Evolutionary conservation across 441 rosid genomes (phyloP).

Genomic region (Arabidopsis hybrid): DNA sequence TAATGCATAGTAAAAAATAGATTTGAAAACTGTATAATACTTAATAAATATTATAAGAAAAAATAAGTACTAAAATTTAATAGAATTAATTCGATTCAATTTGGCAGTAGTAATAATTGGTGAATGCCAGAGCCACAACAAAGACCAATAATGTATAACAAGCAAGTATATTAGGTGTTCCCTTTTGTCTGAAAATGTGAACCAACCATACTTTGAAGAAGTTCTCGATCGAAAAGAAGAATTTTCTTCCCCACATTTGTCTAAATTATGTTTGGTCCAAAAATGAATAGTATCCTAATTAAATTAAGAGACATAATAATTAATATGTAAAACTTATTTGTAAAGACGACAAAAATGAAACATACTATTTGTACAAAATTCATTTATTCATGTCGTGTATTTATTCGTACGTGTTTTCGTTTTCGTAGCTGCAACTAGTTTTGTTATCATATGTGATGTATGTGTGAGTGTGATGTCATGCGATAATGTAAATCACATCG

Average conservation of each 20-base stretch:
- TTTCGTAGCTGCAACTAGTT: constrained; percentile 28
- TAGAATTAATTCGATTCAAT: not conserved
- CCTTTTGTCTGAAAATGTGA: constrained; percentile 34
- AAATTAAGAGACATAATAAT: constrained; percentile 27
- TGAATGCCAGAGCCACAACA: too few species aligned
- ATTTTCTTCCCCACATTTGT: constrained; percentile 11
- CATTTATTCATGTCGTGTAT: constrained; percentile 6
- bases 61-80: too few species aligned
- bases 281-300: constrained; percentile 16
- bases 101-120: too few species aligned
- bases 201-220: constrained; percentile 24
- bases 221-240: not conserved
- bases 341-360: not conserved
- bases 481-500: constrained; percentile 23
- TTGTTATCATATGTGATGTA: constrained; percentile 31
- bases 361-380: not conserved
- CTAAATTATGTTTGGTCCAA: constrained; percentile 25
- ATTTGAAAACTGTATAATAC: too few species aligned
- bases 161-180: constrained; percentile 4
- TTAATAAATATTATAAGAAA: too few species aligned
- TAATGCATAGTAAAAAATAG: too few species aligned
- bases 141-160: not conserved
- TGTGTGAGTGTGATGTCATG: constrained; percentile 11
- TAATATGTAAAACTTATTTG: not conserved
- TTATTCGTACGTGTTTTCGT: constrained; percentile 38